phyloP scores from a whole-genome alignment of 2,329 filamentous ascomycete genomes.

The Xylaria sp. region DNA sequence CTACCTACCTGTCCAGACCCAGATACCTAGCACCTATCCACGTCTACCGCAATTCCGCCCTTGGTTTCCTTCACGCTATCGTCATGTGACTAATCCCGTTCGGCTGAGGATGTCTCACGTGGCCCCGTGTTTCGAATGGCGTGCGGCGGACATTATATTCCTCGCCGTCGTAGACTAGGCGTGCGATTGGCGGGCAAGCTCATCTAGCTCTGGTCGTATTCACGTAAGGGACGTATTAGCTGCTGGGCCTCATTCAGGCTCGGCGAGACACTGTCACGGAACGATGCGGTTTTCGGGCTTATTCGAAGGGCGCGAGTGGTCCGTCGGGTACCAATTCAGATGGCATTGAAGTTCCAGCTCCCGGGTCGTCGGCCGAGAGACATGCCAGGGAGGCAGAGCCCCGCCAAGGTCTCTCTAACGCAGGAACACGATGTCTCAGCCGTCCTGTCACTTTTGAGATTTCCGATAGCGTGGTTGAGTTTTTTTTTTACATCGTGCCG shows the following conservation, averaged over 20 bases:
- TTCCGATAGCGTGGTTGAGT: neutral
- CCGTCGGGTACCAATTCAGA: neutral
- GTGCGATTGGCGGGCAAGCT: neutral
- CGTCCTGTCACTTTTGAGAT: neutral
- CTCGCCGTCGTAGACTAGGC: neutral
- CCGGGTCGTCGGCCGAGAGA: neutral
- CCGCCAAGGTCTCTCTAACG: neutral
- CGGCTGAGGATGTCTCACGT: neutral
- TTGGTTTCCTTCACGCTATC: neutral
- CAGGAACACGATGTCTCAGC: conserved; percentile 1
- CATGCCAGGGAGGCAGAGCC: neutral
- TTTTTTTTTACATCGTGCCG: neutral
- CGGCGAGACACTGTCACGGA: neutral
- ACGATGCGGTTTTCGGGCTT: neutral
- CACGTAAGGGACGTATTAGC: neutral
- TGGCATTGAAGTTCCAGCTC: neutral
- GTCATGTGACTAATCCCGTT: neutral
- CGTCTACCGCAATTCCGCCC: neutral
- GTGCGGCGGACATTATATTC: neutral
- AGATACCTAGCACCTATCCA: neutral
- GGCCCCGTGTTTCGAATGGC: neutral
- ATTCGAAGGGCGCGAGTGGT: neutral
- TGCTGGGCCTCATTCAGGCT: neutral
- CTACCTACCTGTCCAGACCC: too few relatives aligned
- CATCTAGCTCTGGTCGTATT: neutral